Evolutionary conservation across 257 asterid species (phyloP), one percentile per base, ranked within the genome.

Genomic region (Sherardia arvensis): DNA sequence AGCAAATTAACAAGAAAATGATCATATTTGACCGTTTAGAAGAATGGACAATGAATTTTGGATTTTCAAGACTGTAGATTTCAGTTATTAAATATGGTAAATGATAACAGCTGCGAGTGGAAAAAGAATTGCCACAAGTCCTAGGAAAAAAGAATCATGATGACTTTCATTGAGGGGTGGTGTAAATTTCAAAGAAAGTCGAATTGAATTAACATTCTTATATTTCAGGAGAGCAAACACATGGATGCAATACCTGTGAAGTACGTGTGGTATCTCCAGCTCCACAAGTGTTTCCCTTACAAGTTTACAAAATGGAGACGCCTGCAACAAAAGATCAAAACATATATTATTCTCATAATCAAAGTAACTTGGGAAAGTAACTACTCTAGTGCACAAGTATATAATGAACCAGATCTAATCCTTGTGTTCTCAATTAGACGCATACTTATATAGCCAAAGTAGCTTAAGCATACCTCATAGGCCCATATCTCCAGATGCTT

Each of bases 401-500:
- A 4, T 15, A 7, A 4, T 62, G 18, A n/a, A 55, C n/a, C 18
- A 66, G 17, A 51, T 53, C 7, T 65, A 15, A 30, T 1, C 69
- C 51, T 65, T 34, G 4, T 55, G 28, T 26, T 33, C 53, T 14
- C 36, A 22, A 54, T 53, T 26, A 58, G 59, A 76, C 64, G 38
- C 33, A 26, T 8, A 32, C 63, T 29, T 34, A 32, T 5, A 32
- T 8, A 8, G 45, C 53, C 26, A 70, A 53, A 64, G 27, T 20
- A 43, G 12, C 21, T 3, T 43, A 14, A 68, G 69, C 82, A 68
- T 68, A 89, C 99, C 96, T 89, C 99, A 48, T 87, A 92, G 6
- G 97, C 97, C 99, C 96, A 92, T 54, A 89, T 68, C 74, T 87
- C 90, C 26, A 92, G 94, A 55, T 96, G 97, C 79, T 81, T 76